Percentiles rank a stretch among this genome's conserved stretches.
Conservation (phyloP, 1,284 basidiomycete species). For the Ceratobasidium theobromae region DNA sequence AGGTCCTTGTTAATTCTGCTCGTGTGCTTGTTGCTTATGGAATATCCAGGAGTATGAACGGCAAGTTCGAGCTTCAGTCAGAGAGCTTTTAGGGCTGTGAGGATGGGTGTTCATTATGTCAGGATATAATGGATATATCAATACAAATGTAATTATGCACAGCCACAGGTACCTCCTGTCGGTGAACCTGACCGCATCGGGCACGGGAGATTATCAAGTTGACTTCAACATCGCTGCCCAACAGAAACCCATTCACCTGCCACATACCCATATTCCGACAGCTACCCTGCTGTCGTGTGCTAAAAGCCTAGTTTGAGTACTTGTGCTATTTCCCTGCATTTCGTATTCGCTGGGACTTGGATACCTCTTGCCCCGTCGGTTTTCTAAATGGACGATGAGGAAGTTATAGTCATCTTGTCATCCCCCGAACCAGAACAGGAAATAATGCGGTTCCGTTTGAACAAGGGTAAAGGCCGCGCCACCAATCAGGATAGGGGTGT, state of each 20-base stretch:
- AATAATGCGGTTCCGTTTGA: not conserved
- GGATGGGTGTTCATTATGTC: not conserved
- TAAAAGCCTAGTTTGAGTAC: no score
- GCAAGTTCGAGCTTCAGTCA: constrained; percentile 49
- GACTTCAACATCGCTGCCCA: no score
- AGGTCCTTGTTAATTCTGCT: constrained; percentile 35
- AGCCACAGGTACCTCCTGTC: not conserved
- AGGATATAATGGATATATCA: not conserved
- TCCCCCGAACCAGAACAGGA: constrained; percentile 13
- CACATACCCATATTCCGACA: no score
- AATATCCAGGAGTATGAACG: constrained; percentile 48
- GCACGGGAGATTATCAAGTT: no score
- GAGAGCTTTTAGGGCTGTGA: constrained; percentile 49
- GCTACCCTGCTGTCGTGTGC: no score
- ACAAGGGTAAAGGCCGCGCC: constrained; percentile 7
- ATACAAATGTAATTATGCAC: not conserved
- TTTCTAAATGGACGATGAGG: not conserved
- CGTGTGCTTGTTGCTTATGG: not conserved
- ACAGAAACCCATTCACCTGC: no score
- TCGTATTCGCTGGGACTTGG: not conserved
- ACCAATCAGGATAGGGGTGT: not conserved
- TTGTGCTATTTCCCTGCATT: not conserved
- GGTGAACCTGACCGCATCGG: not conserved
- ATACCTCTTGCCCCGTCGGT: not conserved
- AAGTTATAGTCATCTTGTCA: constrained; percentile 2